Base-by-base conservation (phyloP, 176 grass and related monocot genomes). In the Sorghum bicolor region DNA sequence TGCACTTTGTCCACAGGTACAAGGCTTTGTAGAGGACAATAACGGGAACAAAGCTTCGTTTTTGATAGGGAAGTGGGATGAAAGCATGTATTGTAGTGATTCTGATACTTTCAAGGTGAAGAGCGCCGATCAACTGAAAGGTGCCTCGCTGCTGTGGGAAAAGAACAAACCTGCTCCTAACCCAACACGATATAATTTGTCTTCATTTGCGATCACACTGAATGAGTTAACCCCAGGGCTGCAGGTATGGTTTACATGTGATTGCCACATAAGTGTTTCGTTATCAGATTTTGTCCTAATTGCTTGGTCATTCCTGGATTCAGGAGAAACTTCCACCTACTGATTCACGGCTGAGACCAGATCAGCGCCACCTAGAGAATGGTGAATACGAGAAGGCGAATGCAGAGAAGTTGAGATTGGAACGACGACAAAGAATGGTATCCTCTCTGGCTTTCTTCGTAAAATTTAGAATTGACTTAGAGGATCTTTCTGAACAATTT, bases 301-400 rank as follows among this genome's bases (percentile, higher is more conserved):
- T 76, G 14, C 38, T 57, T 89, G 40, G 8, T 11, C 79, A 78
- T 86, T 48, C 14, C 40, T 5, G 72, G 79, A 69, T 85, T 47
- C 83, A 96, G 93, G 96, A 92, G 69, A 99, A 92, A 77, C 86
- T 99, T 63, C 96, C 96, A 69, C 96, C 93, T 58, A 99, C 96
- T 26, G 93, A 99, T 86, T 99, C 96, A 84, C 88, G 96, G 55
- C 84, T 96, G 43, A 89, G 96, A 72, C 96, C 96, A 57, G 96
- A 99, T 79, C 96, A 99, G 82, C 80, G 91, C 31, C 94, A 94
- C 52, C 85, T 99, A 36, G 96, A 99, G 83, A 92, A 99, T 28
- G 93, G 96, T 1, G 93, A 99, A 76, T 99, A 92, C 79, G 93
- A 96, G 60, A 89, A 88, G 43, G 96, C 96, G 14, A 99, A 96